These are phyloP conservation scores for Phytophthora niederhauseri DNA, from an alignment of 352 stramenopile genomes.

Conservation along the genomic window DNA sequence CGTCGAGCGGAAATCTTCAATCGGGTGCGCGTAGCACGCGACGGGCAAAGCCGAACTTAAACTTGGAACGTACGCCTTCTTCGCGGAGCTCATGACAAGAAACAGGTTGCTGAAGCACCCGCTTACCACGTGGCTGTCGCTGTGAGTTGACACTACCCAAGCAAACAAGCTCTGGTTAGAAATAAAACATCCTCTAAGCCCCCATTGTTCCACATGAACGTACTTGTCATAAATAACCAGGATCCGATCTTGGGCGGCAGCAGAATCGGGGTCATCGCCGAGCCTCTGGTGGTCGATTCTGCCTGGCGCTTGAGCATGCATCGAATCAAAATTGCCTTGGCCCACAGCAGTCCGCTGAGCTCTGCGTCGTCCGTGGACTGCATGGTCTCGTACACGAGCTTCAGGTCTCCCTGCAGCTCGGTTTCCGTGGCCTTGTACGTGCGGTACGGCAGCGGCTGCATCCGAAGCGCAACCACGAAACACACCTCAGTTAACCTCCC, in stretches of 20 bases:
- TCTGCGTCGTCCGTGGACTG: slow-evolving; percentile 57
- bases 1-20: slow-evolving; percentile 53
- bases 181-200: background rate
- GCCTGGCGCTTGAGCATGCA: slow-evolving; percentile 45
- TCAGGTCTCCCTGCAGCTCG: slow-evolving; percentile 59
- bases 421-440: slow-evolving; percentile 62
- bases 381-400: slow-evolving; percentile 69
- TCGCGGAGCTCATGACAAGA: slow-evolving; percentile 38
- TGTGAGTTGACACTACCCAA: slow-evolving; percentile 74
- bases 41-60: slow-evolving; percentile 56
- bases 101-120: slow-evolving; percentile 83
- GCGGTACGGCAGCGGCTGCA: slow-evolving; percentile 54
- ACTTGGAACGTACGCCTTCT: slow-evolving; percentile 13
- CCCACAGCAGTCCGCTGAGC: slow-evolving; percentile 68
- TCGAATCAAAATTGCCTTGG: slow-evolving; percentile 70
- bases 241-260: slow-evolving; percentile 65
- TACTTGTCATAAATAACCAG: slow-evolving; percentile 86
- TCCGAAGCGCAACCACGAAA: background rate
- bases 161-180: slow-evolving; percentile 13
- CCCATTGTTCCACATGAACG: slow-evolving; percentile 4
- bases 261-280: slow-evolving; percentile 24
- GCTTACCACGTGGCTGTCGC: slow-evolving; percentile 62
- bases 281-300: slow-evolving; percentile 16
- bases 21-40: slow-evolving; percentile 53
- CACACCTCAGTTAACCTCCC: slow-evolving; percentile 32